Base-by-base conservation (phyloP, 768 basidiomycete genomes). In the Phlegmacium glaucopus region DNA sequence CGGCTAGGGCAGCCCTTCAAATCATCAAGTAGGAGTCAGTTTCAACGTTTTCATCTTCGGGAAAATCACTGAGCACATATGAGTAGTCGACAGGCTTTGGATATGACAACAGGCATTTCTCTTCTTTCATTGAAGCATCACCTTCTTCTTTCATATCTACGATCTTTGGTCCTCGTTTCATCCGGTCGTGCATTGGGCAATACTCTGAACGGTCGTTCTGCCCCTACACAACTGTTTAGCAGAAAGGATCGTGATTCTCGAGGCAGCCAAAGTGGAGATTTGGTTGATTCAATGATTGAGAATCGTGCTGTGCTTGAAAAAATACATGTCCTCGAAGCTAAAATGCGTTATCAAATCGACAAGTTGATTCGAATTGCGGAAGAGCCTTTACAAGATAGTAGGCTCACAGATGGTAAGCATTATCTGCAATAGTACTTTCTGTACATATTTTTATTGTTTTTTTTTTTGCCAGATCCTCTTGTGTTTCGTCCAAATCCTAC, bases 271-370 rank as follows among this genome's bases (percentile, higher is more conserved):
- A 62, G 76, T 0, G 90, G 90, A 2, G 90, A 94, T 63, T 58
- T 90, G 6, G 83, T 93, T 6, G 87, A 90, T 56, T 78, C 80
- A 1, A 78, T 92, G 72, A 76, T 94, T 27, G 83, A 95, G 60
- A 76, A 78, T 15, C 81, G 93, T 10, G 71, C 94, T 37, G 80
- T 91, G 8, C 77, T 98, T 38, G 96, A 99, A 62, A 97, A 96
- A 69, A 76, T 87, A 40, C 85, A 86, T 49, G 76, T 81, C 0
- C 75, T 99, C 17, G 94, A 98, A 66, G 74, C 75, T 44, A 84
- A 89, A 60, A 87, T 99, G 78, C 82, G 79, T 40, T 97, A 99
- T 64, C 96, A 98, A 63, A 91, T 99, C 57, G 93, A 97, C 55
- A 97, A 98, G 63, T 79, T 99, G 13, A 79, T 94, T 22, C 78